phyloP scores from a whole-genome alignment of 306 rosid genomes.

The Medicago arabica region DNA sequence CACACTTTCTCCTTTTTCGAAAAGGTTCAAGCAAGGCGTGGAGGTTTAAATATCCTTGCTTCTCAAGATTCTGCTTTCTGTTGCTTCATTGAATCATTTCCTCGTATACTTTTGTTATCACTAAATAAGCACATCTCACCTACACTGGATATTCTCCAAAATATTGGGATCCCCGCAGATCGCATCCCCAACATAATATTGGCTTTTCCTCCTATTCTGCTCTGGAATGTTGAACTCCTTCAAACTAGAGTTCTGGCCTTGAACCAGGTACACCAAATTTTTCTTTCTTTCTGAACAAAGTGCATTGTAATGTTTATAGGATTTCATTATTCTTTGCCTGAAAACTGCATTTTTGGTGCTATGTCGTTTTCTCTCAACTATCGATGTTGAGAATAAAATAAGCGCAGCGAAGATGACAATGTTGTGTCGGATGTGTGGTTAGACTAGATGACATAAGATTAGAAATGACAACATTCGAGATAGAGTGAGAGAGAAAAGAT shows the following conservation, averaged over 20 bases:
- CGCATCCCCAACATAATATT: constrained; percentile 54
- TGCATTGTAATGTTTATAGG: not conserved
- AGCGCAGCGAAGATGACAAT: no score
- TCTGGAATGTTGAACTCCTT: constrained; percentile 57
- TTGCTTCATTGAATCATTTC: constrained; percentile 75
- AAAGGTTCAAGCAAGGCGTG: constrained; percentile 86
- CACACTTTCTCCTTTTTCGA: constrained; percentile 81
- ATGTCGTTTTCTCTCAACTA: no score
- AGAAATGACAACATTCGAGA: no score
- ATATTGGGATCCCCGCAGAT: constrained; percentile 58
- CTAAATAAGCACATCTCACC: constrained; percentile 57
- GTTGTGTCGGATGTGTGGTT: no score
- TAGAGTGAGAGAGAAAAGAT: no score
- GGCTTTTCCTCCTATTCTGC: constrained; percentile 72
- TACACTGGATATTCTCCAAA: constrained; percentile 60
- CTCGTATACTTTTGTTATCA: constrained; percentile 66
- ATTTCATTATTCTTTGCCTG: not conserved
- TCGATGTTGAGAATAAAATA: no score
- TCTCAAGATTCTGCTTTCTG: constrained; percentile 57
- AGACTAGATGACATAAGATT: no score
- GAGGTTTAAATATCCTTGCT: constrained; percentile 70
- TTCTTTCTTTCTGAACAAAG: no score
- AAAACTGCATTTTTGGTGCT: not conserved
- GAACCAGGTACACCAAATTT: constrained; percentile 60
- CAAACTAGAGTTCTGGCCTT: constrained; percentile 60